Percentiles rank a stretch among this genome's conserved stretches.
These are phyloP conservation scores for Corymbia calophylla DNA, from an alignment of 441 rosid species.

Conservation along the genomic window DNA sequence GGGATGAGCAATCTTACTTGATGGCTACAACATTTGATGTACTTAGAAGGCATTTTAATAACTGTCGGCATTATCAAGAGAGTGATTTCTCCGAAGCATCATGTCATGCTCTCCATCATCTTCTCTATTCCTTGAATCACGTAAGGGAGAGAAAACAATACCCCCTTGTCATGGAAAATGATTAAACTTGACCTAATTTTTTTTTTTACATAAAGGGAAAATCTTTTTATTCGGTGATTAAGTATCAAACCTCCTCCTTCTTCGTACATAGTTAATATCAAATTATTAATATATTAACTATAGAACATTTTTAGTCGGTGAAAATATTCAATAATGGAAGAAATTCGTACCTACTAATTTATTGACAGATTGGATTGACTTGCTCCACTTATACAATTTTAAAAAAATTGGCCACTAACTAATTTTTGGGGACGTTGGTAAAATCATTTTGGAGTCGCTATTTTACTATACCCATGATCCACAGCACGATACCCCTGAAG, in stretches of 20 bases:
- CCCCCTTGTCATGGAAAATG: neutral
- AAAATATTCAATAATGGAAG: neutral
- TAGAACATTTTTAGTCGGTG: neutral
- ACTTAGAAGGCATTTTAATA: no score
- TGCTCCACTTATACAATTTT: neutral
- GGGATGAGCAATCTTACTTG: neutral
- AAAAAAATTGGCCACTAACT: neutral
- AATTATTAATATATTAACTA: neutral
- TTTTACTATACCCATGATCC: neutral
- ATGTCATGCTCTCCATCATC: neutral
- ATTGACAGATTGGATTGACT: neutral
- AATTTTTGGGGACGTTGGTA: neutral
- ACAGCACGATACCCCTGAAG: neutral
- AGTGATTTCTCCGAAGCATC: neutral
- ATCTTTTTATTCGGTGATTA: no score
- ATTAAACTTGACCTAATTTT: neutral
- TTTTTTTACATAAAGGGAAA: neutral
- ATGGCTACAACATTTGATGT: neutral
- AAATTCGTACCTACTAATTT: rapidly evolving
- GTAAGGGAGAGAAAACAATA: neutral
- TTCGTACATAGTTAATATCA: neutral
- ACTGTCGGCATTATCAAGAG: neutral
- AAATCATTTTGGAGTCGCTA: neutral
- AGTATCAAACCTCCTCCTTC: neutral
- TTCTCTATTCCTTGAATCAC: neutral